These are phyloP conservation scores for Cyclotella choctawhatcheeana DNA, from an alignment of 108 stramenopile species.

Conservation along the genomic window DNA sequence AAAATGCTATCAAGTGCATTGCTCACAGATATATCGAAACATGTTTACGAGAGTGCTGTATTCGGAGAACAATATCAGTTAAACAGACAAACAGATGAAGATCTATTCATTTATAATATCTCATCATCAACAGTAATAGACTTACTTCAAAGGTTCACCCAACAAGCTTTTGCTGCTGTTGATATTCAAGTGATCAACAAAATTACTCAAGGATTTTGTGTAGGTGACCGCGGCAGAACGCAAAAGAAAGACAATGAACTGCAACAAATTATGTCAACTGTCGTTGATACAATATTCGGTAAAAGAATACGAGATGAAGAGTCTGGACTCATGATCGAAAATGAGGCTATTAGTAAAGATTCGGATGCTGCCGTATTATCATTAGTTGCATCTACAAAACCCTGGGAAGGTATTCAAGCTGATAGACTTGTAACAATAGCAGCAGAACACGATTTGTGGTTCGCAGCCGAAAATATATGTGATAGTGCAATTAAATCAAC, in stretches of 20 bases:
- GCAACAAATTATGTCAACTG: constrained; percentile 53
- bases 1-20: constrained; percentile 52
- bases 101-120: constrained; percentile 17
- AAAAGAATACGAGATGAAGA: constrained; percentile 20
- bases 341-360: constrained; percentile 41
- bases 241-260: constrained; percentile 29
- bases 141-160: constrained; percentile 25
- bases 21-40: constrained; percentile 12
- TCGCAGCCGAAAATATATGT: constrained; percentile 68
- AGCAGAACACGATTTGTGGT: constrained; percentile 61
- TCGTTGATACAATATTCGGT: constrained; percentile 56
- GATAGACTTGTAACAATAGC: constrained; percentile 54
- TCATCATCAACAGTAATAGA: constrained; percentile 24
- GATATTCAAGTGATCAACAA: constrained; percentile 46
- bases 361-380: constrained; percentile 54
- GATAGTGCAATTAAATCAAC: constrained; percentile 45
- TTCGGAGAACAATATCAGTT: background rate
- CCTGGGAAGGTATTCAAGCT: constrained; percentile 55
- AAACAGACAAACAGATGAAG: constrained; percentile 1
- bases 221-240: constrained; percentile 14
- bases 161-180: constrained; percentile 11
- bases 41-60: constrained; percentile 17
- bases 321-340: background rate
- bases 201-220: constrained; percentile 34
- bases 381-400: constrained; percentile 58